phyloP scores from a whole-genome alignment of 495 filamentous ascomycete species.

The Pseudevernia furfuracea region DNA sequence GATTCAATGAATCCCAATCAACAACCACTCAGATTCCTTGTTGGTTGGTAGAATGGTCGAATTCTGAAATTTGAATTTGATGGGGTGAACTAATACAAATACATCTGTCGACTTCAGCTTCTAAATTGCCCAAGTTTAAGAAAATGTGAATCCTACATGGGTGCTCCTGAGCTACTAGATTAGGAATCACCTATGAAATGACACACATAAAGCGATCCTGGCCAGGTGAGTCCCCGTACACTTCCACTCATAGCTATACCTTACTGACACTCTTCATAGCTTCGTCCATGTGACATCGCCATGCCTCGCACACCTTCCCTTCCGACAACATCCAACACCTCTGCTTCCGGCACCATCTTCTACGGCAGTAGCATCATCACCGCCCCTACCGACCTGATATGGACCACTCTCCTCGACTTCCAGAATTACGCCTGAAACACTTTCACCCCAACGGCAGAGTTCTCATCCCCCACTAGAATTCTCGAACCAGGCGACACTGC shows the following conservation, averaged over 20 bases:
- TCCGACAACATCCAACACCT: neutral
- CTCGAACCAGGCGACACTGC: neutral
- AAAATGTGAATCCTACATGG: neutral
- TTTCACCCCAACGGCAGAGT: neutral
- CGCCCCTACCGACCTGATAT: neutral
- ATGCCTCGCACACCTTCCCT: neutral
- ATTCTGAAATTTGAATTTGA: no score
- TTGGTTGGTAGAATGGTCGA: no score
- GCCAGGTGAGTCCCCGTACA: no score
- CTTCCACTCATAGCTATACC: neutral
- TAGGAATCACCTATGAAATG: neutral
- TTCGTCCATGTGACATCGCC: neutral
- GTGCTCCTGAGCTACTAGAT: neutral
- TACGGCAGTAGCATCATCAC: neutral
- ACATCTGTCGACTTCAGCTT: no score
- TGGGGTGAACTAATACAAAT: no score
- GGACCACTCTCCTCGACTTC: neutral
- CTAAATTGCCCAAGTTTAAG: neutral
- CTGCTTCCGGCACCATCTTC: neutral
- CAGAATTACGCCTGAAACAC: neutral
- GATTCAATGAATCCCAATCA: no score
- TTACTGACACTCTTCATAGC: neutral
- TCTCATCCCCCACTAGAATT: neutral
- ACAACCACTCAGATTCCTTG: no score
- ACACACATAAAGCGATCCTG: neutral